phyloP scores from a whole-genome alignment of 1,284 basidiomycete species.

The Microbotryum silenes-acaulis region DNA sequence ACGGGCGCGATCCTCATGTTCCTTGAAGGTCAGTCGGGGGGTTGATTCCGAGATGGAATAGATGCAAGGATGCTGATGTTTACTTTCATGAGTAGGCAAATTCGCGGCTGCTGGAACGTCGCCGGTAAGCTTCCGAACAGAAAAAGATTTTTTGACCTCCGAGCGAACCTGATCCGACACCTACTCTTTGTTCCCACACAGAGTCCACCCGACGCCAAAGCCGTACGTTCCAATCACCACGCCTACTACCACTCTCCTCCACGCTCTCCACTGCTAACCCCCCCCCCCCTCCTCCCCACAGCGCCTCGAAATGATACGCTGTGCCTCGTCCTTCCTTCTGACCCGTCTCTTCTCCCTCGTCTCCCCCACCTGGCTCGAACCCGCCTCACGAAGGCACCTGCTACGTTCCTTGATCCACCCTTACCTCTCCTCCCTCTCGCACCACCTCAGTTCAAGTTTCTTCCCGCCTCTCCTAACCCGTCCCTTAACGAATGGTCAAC shows the following conservation, averaged over 20 bases:
- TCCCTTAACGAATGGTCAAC: background rate
- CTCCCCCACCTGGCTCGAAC: background rate
- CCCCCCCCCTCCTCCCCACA: too few species aligned
- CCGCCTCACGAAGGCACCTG: background rate
- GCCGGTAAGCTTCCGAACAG: background rate
- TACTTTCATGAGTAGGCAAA: background rate
- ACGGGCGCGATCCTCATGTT: slow-evolving; percentile 5
- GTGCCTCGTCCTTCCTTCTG: background rate
- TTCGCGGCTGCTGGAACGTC: background rate
- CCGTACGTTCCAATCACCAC: background rate
- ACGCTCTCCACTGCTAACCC: too few species aligned
- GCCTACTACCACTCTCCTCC: too few species aligned
- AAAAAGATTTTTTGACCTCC: background rate
- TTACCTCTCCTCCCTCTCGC: background rate
- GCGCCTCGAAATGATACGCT: slow-evolving; percentile 5
- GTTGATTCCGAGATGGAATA: too few species aligned
- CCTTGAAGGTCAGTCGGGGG: background rate
- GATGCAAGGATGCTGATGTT: too few species aligned
- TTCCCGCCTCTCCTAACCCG: background rate
- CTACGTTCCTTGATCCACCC: background rate
- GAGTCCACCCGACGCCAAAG: background rate
- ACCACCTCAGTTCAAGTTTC: background rate
- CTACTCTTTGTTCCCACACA: background rate
- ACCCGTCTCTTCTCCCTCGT: background rate
- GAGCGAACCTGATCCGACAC: background rate